Conservation (phyloP, 1,139 yeast genomes). For the Pneumocystis jirovecii region DNA sequence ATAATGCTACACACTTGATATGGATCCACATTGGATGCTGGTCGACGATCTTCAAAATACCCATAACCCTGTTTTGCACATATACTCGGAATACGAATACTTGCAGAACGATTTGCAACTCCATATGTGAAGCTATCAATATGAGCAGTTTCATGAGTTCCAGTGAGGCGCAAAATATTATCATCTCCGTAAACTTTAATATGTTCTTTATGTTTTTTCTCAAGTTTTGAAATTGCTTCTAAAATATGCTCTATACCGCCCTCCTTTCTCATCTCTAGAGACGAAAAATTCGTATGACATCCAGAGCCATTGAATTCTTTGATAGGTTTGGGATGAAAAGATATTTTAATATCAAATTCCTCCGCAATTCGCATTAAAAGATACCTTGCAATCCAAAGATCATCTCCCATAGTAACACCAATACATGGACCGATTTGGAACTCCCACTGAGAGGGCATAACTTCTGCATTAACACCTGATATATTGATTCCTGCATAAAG, state of each 20-base stretch:
- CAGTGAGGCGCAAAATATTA: constrained; percentile 88
- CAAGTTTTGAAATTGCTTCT: constrained; percentile 79
- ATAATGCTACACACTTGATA: constrained; percentile 57
- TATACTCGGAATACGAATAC: constrained; percentile 95
- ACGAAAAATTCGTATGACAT: constrained; percentile 96
- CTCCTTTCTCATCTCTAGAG: constrained; percentile 74
- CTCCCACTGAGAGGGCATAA: constrained; percentile 99
- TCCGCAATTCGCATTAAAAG: constrained; percentile 89
- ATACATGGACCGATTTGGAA: constrained; percentile 98
- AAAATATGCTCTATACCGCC: constrained; percentile 96
- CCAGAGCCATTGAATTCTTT: constrained; percentile 99
- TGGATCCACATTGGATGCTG: constrained; percentile 95
- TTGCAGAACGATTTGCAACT: constrained; percentile 99
- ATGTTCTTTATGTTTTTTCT: constrained; percentile 95
- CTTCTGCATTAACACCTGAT: constrained; percentile 98
- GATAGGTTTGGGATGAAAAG: constrained; percentile 95
- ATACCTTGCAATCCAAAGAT: constrained; percentile 92
- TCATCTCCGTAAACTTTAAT: constrained; percentile 89
- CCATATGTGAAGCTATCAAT: constrained; percentile 83
- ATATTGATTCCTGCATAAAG: constrained; percentile 76
- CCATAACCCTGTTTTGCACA: constrained; percentile 97
- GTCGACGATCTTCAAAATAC: constrained; percentile 98
- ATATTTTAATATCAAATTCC: constrained; percentile 95
- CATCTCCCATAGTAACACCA: constrained; percentile 94
- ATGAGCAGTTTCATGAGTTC: constrained; percentile 96